phyloP scores from a whole-genome alignment of 306 rosid genomes.

The Crataegus laevigata region DNA sequence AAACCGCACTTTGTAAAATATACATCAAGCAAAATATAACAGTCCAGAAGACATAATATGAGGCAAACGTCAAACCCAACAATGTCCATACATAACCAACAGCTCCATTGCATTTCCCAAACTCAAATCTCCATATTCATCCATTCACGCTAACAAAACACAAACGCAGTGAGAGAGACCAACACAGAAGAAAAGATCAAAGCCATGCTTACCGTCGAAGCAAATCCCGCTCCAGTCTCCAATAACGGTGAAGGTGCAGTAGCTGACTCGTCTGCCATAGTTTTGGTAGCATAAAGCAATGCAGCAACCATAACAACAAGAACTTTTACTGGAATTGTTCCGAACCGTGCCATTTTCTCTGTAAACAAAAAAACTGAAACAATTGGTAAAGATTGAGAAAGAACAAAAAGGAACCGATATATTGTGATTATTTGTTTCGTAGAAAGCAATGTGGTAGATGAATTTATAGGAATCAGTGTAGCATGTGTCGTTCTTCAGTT shows the following conservation, averaged over 20 bases:
- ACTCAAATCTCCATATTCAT: constrained; percentile 8
- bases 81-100: neutral
- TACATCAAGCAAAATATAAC: neutral
- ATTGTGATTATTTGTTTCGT: neutral
- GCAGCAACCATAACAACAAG: constrained; percentile 21
- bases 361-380: neutral
- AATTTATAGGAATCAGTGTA: constrained; percentile 27
- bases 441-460: neutral
- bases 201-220: constrained; percentile 29
- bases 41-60: neutral
- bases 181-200: constrained; percentile 26
- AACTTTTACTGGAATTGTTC: constrained; percentile 10
- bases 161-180: constrained; percentile 38
- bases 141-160: constrained; percentile 4
- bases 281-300: constrained; percentile 17
- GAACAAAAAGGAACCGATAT: neutral
- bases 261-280: constrained; percentile 28
- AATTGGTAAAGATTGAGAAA: neutral
- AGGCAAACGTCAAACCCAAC: neutral
- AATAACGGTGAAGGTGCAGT: constrained; percentile 41
- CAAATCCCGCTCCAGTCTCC: constrained; percentile 44
- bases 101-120: neutral
- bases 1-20: neutral
- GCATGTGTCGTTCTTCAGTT: constrained; percentile 11
- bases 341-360: constrained; percentile 34